phyloP scores from a whole-genome alignment of 2,329 filamentous ascomycete genomes.

The Paramyrothecium sp. region DNA sequence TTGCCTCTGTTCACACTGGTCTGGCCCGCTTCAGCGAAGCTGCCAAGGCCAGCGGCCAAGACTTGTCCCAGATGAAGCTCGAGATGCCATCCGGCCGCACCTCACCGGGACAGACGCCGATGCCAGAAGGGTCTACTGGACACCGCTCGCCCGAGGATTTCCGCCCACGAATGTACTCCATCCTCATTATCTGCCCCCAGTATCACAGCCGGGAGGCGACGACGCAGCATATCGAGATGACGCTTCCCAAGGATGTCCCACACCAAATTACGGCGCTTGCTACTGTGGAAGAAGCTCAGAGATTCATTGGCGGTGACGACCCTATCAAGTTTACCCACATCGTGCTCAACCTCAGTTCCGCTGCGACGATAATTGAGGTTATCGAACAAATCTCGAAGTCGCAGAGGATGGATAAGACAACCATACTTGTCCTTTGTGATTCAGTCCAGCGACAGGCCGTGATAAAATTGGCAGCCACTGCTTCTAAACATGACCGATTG shows the following conservation, averaged over 20 bases:
- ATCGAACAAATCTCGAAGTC: conserved; percentile 69
- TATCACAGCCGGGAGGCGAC: conserved; percentile 85
- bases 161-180: conserved; percentile 76
- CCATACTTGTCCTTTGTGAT: conserved; percentile 81
- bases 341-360: conserved; percentile 75
- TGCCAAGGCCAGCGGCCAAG: conserved; percentile 62
- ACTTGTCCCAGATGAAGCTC: conserved; percentile 64
- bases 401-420: conserved; percentile 58
- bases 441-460: conserved; percentile 86
- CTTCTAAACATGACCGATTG: conserved; percentile 57
- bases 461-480: conserved; percentile 64
- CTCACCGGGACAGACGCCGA: conserved; percentile 40
- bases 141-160: conserved; percentile 35
- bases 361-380: conserved; percentile 71
- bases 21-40: conserved; percentile 60
- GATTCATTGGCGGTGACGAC: conserved; percentile 66
- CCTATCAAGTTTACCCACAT: conserved; percentile 83
- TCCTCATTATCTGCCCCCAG: conserved; percentile 85
- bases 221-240: conserved; percentile 88
- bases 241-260: conserved; percentile 79
- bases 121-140: conserved; percentile 25
- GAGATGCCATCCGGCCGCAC: conserved; percentile 51
- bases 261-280: conserved; percentile 76
- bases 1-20: conserved; percentile 64
- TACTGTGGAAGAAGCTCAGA: conserved; percentile 69